phyloP scores from a whole-genome alignment of 164 flowering plant species.

The Chimonanthus praecox region DNA sequence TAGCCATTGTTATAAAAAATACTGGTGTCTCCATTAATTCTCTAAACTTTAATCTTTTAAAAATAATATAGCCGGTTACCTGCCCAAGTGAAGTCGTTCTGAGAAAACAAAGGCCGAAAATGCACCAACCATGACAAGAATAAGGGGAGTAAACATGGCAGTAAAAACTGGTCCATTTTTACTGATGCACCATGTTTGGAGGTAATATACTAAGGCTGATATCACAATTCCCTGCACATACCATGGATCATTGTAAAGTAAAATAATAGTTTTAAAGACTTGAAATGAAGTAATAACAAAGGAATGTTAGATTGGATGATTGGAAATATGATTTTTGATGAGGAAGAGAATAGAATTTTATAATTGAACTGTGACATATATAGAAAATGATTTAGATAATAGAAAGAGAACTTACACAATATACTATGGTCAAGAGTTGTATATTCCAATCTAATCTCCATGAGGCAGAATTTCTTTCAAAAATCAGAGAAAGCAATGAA shows the following conservation, averaged over 20 bases:
- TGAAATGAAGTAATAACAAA: background rate
- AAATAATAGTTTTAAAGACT: background rate
- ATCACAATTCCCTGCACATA: conserved; percentile 31
- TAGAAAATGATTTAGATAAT: background rate
- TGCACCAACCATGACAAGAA: conserved; percentile 21
- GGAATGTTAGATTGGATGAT: background rate
- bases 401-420: conserved; percentile 20
- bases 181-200: conserved; percentile 39
- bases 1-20: too few species aligned
- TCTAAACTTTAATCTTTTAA: background rate
- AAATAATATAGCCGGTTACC: conserved; percentile 16
- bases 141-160: conserved; percentile 42
- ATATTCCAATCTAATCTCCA: conserved; percentile 41
- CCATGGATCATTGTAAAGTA: background rate
- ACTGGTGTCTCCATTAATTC: too few species aligned
- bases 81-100: conserved; percentile 39
- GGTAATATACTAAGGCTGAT: conserved; percentile 26
- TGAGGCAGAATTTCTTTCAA: conserved; percentile 19
- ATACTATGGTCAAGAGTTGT: conserved; percentile 33
- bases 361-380: too few species aligned
- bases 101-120: conserved; percentile 40
- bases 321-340: background rate
- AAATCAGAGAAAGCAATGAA: conserved; percentile 26
- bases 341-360: too few species aligned
- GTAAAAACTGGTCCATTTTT: conserved; percentile 41